Percentiles rank a stretch among this genome's conserved stretches.
Conservation (phyloP, 306 rosid species). For the Gleditsia sinensis region DNA sequence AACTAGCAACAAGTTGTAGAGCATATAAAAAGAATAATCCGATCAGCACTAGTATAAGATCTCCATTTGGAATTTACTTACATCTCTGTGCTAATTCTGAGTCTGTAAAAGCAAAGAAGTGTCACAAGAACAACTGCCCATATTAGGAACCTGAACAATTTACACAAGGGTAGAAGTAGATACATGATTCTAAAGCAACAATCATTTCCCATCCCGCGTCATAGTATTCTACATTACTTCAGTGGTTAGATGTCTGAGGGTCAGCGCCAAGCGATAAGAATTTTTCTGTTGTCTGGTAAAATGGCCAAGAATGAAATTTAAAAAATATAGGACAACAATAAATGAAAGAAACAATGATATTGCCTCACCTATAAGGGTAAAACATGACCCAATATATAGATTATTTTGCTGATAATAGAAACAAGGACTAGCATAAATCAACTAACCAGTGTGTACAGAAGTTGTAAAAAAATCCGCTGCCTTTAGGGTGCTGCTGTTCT, state of each 20-base stretch:
- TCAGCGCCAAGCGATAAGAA: too few relatives aligned
- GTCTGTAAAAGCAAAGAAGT: slow-evolving; percentile 23
- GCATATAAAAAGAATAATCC: slow-evolving; percentile 30
- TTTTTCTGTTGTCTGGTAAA: too few relatives aligned
- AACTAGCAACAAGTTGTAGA: slow-evolving; percentile 43
- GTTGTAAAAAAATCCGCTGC: too few relatives aligned
- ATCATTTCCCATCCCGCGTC: not conserved
- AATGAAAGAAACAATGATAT: too few relatives aligned
- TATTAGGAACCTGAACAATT: slow-evolving; percentile 36
- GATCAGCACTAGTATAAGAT: slow-evolving; percentile 23
- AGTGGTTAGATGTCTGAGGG: not conserved
- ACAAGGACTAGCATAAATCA: too few relatives aligned
- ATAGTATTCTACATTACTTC: not conserved
- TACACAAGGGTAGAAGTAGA: not conserved
- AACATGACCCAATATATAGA: too few relatives aligned
- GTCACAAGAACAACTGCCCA: slow-evolving; percentile 43
- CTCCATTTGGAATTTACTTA: not conserved
- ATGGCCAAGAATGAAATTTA: too few relatives aligned
- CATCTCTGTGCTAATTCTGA: not conserved
- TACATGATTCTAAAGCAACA: not conserved
- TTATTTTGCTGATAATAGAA: too few relatives aligned
- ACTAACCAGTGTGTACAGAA: too few relatives aligned
- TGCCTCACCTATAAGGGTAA: too few relatives aligned
- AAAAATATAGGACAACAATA: too few relatives aligned
- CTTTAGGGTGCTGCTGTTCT: too few relatives aligned